A percentile compares a stretch with the other conserved stretches of the same genome.
phyloP scores from a whole-genome alignment of 352 stramenopile genomes.

The Globisporangium sylvaticum region DNA sequence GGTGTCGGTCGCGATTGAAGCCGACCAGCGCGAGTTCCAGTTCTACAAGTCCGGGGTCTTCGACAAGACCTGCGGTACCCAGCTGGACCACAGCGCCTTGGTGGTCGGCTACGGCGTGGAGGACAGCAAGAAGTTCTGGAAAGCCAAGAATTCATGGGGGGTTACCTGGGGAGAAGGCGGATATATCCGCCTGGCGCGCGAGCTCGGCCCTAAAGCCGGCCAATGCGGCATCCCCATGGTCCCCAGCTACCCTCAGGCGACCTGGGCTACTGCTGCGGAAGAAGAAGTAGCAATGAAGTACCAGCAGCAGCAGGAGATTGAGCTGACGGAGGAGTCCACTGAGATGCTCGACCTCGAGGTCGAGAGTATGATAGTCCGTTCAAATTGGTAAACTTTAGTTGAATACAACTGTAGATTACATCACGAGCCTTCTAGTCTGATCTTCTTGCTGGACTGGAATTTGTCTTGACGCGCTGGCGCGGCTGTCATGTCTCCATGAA shows the following conservation, averaged over 20 bases:
- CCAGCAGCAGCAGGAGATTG: not conserved
- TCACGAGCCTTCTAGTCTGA: not conserved
- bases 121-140: slow-evolving; percentile 70
- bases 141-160: slow-evolving; percentile 98
- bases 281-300: not conserved
- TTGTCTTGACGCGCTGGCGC: not conserved
- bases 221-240: slow-evolving; percentile 30
- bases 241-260: slow-evolving; percentile 24
- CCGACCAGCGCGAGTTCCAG: slow-evolving; percentile 93
- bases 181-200: slow-evolving; percentile 91
- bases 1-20: slow-evolving; percentile 92
- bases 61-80: slow-evolving; percentile 51
- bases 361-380: not conserved
- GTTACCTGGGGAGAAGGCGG: slow-evolving; percentile 91
- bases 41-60: slow-evolving; percentile 95
- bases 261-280: slow-evolving; percentile 7
- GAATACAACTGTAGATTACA: not conserved
- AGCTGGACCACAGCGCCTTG: slow-evolving; percentile 96
- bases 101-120: slow-evolving; percentile 92
- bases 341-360: slow-evolving; percentile 8
- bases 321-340: not conserved
- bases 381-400: not conserved
- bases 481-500: not conserved
- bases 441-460: not conserved
- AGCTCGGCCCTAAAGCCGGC: slow-evolving; percentile 17